These are phyloP conservation scores for Leishmania amazonensis DNA, from an alignment of 208 protist genomes.

Conservation along the genomic window DNA sequence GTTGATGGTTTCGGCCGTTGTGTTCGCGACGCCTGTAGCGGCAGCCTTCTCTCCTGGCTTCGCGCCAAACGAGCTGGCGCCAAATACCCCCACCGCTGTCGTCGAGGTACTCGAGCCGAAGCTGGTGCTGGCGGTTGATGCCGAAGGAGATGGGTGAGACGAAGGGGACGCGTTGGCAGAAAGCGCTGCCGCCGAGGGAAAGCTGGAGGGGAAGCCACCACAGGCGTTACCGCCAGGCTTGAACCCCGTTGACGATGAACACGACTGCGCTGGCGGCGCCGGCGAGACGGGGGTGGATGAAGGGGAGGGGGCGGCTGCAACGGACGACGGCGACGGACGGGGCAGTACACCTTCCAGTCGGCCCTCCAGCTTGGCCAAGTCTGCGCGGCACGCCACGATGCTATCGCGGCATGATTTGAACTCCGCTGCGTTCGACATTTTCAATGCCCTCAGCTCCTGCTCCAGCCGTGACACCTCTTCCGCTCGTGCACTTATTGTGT, in stretches of 20 bases:
- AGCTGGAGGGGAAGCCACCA: neutral
- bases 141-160: neutral
- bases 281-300: neutral
- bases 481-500: conserved; percentile 1
- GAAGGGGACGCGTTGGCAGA: neutral
- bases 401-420: conserved; percentile 26
- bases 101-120: neutral
- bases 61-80: neutral
- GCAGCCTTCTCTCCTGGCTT: neutral
- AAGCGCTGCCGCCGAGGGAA: neutral
- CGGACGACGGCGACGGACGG: neutral
- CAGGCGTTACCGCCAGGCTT: neutral
- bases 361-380: conserved; percentile 18
- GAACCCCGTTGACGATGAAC: neutral
- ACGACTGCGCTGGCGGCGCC: neutral
- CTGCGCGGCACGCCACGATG: conserved; percentile 20
- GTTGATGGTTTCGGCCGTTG: neutral
- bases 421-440: conserved; percentile 6
- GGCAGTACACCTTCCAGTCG: conserved; percentile 13
- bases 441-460: conserved; percentile 18
- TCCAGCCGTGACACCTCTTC: conserved; percentile 14
- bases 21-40: too few species aligned
- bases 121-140: neutral
- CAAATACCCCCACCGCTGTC: neutral
- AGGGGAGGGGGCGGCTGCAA: neutral